Evolutionary conservation across 2,329 filamentous ascomycete species (phyloP).

Genomic region (Pseudophaeomoniella oleicola): DNA sequence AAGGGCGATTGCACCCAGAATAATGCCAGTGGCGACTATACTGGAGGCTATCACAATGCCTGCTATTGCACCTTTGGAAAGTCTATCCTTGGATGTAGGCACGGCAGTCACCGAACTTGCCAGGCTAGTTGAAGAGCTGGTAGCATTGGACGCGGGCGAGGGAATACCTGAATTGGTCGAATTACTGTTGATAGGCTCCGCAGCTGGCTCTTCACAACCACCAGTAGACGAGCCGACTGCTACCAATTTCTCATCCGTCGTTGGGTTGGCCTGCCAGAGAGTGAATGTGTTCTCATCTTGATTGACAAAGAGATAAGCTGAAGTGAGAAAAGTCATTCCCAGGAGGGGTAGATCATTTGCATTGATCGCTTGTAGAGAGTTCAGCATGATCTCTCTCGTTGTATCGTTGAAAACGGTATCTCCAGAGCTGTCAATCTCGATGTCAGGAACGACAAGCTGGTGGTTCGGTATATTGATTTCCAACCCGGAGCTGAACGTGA

Average conservation of each 20-base stretch:
- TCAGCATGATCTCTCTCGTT: conserved; percentile 11
- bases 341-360: conserved; percentile 12
- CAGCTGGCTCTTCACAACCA: no score
- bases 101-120: no score
- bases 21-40: no score
- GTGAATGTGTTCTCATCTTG: conserved; percentile 11
- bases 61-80: no score
- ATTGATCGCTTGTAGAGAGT: conserved; percentile 12
- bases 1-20: no score
- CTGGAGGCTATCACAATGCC: no score
- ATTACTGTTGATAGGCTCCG: no score
- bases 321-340: conserved; percentile 16
- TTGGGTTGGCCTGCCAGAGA: conserved; percentile 10
- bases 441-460: conserved; percentile 16
- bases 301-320: conserved; percentile 17
- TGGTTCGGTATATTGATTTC: conserved; percentile 15
- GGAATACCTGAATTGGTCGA: no score
- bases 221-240: no score
- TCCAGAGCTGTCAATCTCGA: conserved; percentile 6
- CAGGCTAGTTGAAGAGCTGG: no score
- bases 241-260: conserved; percentile 9
- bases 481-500: conserved; percentile 8
- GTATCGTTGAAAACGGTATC: conserved; percentile 2
- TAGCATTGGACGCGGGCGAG: no score
- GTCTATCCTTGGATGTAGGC: no score